Evolutionary conservation across 2,329 filamentous ascomycete species (phyloP).

Genomic region (Gaeumannomyces tritici): DNA sequence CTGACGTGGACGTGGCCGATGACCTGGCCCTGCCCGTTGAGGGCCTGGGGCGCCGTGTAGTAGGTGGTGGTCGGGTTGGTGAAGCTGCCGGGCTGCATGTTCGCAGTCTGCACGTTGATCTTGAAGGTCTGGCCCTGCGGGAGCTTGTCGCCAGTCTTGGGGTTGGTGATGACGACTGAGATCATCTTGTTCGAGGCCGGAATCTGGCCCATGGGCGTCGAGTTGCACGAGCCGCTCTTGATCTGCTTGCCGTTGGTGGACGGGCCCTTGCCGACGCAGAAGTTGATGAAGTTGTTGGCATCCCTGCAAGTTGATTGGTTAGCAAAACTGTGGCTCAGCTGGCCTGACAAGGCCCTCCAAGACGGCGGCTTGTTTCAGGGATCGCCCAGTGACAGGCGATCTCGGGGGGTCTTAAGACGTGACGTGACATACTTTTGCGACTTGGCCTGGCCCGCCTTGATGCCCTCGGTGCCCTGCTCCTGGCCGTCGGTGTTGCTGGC

Average conservation of each 20-base stretch:
- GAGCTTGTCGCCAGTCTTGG: conserved; percentile 29
- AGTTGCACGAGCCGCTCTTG: conserved; percentile 42
- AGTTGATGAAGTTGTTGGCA: conserved; percentile 49
- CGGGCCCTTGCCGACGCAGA: conserved; percentile 38
- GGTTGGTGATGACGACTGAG: conserved; percentile 39
- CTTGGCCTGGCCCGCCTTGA: neutral
- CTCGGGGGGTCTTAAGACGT: neutral
- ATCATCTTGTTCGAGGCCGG: conserved; percentile 41
- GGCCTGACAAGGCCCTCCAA: neutral
- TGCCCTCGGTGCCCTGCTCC: neutral
- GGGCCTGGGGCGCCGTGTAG: conserved; percentile 43
- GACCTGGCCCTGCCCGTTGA: conserved; percentile 27
- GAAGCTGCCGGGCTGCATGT: conserved; percentile 42
- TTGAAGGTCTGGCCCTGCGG: conserved; percentile 29
- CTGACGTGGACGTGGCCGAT: conserved; percentile 41
- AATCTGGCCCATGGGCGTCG: conserved; percentile 47
- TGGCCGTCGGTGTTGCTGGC: neutral
- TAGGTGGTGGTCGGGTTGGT: conserved; percentile 44
- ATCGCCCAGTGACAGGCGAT: neutral
- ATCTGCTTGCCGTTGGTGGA: conserved; percentile 45
- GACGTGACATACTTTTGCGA: neutral
- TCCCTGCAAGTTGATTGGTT: neutral
- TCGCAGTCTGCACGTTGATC: conserved; percentile 35
- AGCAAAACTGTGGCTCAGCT: neutral
- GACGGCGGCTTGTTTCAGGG: neutral